Percentiles rank a stretch among this genome's conserved stretches.
phyloP scores from a whole-genome alignment of 257 asterid species.

The Schizonepeta tenuifolia region DNA sequence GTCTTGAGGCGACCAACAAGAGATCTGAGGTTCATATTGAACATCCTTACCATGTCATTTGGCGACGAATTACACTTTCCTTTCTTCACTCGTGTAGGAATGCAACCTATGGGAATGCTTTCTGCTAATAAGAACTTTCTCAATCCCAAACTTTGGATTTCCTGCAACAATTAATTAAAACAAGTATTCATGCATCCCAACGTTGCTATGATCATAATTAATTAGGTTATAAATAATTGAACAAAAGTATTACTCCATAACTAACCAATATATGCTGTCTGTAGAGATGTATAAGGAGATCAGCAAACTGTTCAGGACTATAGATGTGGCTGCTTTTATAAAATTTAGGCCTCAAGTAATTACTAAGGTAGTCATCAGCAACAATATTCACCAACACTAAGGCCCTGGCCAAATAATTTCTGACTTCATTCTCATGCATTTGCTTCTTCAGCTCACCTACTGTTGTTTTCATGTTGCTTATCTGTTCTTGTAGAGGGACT shows the following conservation, averaged over 20 bases:
- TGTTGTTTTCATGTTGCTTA: slow-evolving; percentile 29
- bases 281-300: slow-evolving; percentile 32
- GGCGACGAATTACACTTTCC: not conserved
- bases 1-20: slow-evolving; percentile 12
- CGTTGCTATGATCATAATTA: too few relatives aligned
- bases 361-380: slow-evolving; percentile 29
- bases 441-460: slow-evolving; percentile 9
- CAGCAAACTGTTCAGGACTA: slow-evolving; percentile 19
- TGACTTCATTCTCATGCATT: slow-evolving; percentile 30
- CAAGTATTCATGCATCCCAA: too few relatives aligned
- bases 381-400: slow-evolving; percentile 18
- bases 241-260: too few relatives aligned
- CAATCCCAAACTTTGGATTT: slow-evolving; percentile 23
- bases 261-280: not conserved
- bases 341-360: not conserved
- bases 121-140: slow-evolving; percentile 30
- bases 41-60: slow-evolving; percentile 8
- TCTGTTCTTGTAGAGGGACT: slow-evolving; percentile 24
- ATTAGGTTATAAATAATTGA: too few relatives aligned
- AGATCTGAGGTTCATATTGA: slow-evolving; percentile 21
- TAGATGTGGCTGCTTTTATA: not conserved
- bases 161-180: not conserved
- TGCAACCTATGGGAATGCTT: slow-evolving; percentile 26
- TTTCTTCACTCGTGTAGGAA: rapidly evolving
- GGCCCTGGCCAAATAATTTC: slow-evolving; percentile 30